A percentile compares a stretch with the other conserved stretches of the same genome.
phyloP scores from a whole-genome alignment of 1,284 basidiomycete species.

The Boletus sp. region DNA sequence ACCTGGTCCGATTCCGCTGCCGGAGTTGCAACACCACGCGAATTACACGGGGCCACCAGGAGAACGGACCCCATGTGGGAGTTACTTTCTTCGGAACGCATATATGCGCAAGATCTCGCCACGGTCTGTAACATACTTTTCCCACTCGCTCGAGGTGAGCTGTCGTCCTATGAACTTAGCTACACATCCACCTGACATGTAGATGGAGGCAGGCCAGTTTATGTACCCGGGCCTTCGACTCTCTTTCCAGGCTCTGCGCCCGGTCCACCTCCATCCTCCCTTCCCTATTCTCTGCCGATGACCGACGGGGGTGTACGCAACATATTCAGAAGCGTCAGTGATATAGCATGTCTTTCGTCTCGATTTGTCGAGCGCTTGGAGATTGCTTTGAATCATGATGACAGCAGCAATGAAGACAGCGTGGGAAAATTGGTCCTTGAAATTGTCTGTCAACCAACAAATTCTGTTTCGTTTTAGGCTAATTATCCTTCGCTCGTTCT shows the following conservation, averaged over 20 bases:
- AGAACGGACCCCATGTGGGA: conserved; percentile 82
- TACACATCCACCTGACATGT: not conserved
- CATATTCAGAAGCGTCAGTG: conserved; percentile 67
- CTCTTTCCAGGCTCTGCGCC: not conserved
- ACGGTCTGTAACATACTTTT: conserved; percentile 83
- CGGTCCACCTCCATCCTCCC: conserved; percentile 53
- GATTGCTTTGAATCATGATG: conserved; percentile 44
- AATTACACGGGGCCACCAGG: conserved; percentile 48
- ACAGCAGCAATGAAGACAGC: conserved; percentile 59
- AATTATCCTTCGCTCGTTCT: not conserved
- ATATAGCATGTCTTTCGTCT: conserved; percentile 60
- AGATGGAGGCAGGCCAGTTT: not conserved
- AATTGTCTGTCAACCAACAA: conserved; percentile 46
- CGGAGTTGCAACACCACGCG: not conserved
- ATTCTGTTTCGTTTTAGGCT: not conserved
- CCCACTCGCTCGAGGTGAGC: conserved; percentile 65
- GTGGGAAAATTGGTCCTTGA: conserved; percentile 80
- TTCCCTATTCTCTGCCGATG: not conserved
- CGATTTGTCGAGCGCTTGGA: conserved; percentile 51
- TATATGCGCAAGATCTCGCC: conserved; percentile 84
- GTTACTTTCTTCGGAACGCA: conserved; percentile 78
- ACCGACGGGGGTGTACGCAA: conserved; percentile 61
- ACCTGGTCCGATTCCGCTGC: not conserved
- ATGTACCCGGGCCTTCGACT: not conserved
- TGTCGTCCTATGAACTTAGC: not conserved